phyloP scores from a whole-genome alignment of 345 rosid species.

The Citrus australasica region DNA sequence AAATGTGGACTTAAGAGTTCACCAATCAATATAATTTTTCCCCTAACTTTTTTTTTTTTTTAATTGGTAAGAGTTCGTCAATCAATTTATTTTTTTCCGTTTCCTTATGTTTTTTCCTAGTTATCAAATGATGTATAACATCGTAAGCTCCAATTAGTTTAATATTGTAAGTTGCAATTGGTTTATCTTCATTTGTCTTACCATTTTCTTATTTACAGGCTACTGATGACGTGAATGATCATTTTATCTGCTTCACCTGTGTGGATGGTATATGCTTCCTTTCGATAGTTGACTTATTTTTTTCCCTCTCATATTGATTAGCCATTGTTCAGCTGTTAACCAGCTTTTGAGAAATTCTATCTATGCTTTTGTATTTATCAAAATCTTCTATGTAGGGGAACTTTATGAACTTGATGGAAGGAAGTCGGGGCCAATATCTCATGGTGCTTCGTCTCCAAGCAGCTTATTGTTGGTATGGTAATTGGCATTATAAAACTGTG shows the following conservation, averaged over 20 bases:
- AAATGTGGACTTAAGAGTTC: not conserved
- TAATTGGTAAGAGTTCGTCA: not conserved
- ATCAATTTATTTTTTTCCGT: not conserved
- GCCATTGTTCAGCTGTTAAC: too few relatives aligned
- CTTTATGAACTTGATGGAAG: slow-evolving; percentile 97
- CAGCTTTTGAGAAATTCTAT: not conserved
- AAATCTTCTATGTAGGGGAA: slow-evolving; percentile 38
- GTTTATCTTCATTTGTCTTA: not conserved
- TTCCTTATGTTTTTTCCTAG: not conserved
- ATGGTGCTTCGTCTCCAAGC: slow-evolving; percentile 65
- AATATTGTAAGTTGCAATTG: not conserved
- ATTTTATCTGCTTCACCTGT: slow-evolving; percentile 83
- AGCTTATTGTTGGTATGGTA: slow-evolving; percentile 60
- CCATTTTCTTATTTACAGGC: slow-evolving; percentile 46
- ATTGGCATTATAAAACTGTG: not conserved
- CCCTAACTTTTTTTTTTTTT: too few relatives aligned
- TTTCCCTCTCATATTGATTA: not conserved
- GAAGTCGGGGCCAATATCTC: slow-evolving; percentile 74
- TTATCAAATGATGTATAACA: not conserved
- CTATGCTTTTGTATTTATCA: slow-evolving; percentile 1
- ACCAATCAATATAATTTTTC: not conserved
- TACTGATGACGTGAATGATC: slow-evolving; percentile 56
- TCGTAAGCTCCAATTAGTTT: not conserved
- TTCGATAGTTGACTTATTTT: not conserved
- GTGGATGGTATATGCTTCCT: slow-evolving; percentile 55